Percentiles rank a stretch among this genome's conserved stretches.
phyloP scores from a whole-genome alignment of 164 flowering plant species.

The Tinospora cordifolia region DNA sequence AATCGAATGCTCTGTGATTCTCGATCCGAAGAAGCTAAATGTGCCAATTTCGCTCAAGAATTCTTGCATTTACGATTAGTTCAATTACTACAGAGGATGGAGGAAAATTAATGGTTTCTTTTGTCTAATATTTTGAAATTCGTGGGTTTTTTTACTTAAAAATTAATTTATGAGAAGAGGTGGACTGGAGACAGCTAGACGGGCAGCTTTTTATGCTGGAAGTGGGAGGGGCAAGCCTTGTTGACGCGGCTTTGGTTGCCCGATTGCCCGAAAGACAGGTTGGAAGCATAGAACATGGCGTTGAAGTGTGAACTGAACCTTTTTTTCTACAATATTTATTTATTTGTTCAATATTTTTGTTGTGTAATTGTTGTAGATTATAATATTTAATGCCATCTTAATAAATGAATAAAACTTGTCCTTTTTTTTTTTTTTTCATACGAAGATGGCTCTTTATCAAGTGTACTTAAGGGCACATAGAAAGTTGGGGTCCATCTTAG shows the following conservation, averaged over 20 bases:
- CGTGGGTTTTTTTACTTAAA: background rate
- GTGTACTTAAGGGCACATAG: conserved; percentile 29
- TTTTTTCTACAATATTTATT: conserved; percentile 6
- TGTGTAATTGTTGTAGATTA: background rate
- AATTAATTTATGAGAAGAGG: background rate
- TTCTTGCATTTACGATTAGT: conserved; percentile 42
- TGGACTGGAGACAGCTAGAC: conserved; percentile 19
- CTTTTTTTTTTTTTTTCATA: too few relatives aligned
- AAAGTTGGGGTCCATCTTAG: too few relatives aligned
- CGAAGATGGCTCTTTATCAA: too few relatives aligned
- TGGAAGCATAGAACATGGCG: background rate
- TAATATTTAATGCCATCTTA: background rate
- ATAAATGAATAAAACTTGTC: background rate
- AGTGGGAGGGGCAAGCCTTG: conserved; percentile 11
- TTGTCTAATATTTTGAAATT: conserved; percentile 3
- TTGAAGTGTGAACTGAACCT: background rate
- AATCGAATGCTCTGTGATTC: conserved; percentile 40
- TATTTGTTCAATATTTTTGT: background rate
- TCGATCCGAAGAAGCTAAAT: conserved; percentile 46
- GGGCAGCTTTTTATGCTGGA: conserved; percentile 14
- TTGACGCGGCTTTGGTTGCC: conserved; percentile 11
- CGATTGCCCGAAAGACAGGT: conserved; percentile 4
- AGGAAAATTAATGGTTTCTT: background rate
- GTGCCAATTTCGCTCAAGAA: conserved; percentile 45
- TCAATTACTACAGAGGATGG: background rate